Conservation (phyloP, 371 early-diverging fungal genomes). For the Mucor lusitanicus region DNA sequence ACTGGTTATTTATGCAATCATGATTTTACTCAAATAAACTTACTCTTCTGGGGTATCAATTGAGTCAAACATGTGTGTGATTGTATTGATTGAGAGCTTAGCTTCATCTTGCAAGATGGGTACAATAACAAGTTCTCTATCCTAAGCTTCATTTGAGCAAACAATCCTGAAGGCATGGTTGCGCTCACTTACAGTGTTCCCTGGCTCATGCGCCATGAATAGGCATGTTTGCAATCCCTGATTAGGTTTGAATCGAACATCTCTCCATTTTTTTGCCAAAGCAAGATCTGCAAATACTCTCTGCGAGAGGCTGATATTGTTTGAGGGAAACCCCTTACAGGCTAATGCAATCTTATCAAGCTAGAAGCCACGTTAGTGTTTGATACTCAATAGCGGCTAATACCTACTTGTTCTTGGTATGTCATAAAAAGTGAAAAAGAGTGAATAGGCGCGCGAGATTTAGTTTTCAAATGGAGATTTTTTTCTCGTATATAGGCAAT, state of each 20-base stretch:
- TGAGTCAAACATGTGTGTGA: neutral
- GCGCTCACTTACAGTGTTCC: neutral
- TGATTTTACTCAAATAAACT: neutral
- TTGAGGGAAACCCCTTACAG: neutral
- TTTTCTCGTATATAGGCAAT: neutral
- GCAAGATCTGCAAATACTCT: slow-evolving; percentile 16
- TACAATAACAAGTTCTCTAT: slow-evolving; percentile 15
- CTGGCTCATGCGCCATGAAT: slow-evolving; percentile 28
- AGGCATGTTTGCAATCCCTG: slow-evolving; percentile 17
- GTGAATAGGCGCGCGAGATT: neutral
- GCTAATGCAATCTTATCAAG: slow-evolving; percentile 7
- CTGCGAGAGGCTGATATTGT: slow-evolving; percentile 12
- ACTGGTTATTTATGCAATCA: neutral
- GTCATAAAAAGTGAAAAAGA: neutral
- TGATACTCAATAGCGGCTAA: neutral
- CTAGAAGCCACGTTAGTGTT: neutral
- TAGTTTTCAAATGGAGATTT: neutral
- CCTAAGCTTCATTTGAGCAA: neutral
- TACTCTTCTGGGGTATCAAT: neutral
- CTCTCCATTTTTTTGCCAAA: slow-evolving; percentile 30
- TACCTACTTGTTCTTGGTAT: neutral
- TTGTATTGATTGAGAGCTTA: slow-evolving; percentile 6
- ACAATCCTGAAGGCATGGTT: neutral
- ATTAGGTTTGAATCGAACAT: slow-evolving; percentile 17
- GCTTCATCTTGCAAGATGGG: slow-evolving; percentile 15